A percentile compares a stretch with the other conserved stretches of the same genome.
These are phyloP conservation scores for Populus alba DNA, from an alignment of 345 rosid species.

Conservation along the genomic window DNA sequence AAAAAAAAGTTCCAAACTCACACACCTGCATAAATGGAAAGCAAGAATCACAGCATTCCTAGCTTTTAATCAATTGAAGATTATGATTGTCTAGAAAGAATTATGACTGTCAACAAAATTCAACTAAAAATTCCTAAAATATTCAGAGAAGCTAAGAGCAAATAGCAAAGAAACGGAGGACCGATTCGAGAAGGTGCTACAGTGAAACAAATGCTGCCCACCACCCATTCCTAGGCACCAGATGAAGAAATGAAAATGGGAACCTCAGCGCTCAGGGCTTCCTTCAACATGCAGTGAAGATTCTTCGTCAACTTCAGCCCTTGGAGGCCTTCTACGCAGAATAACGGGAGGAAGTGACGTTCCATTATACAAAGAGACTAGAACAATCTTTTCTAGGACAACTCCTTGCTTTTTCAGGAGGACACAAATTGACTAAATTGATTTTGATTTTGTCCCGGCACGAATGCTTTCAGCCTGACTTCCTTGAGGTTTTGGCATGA, in stretches of 20 bases:
- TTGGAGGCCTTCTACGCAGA: neutral
- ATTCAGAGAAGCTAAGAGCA: neutral
- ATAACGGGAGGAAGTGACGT: neutral
- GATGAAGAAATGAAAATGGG: neutral
- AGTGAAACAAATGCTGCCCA: neutral
- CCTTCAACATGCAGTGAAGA: neutral
- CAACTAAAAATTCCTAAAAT: neutral
- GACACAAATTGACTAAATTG: neutral
- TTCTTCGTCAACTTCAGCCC: neutral
- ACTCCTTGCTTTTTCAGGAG: constrained; percentile 7
- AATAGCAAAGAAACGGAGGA: neutral
- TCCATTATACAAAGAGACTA: neutral
- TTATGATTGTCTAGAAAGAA: neutral
- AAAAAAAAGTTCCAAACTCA: too few species aligned
- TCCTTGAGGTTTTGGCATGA: constrained; percentile 2
- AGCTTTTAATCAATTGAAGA: too few species aligned
- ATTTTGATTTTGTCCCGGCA: neutral
- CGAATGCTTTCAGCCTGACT: constrained; percentile 1
- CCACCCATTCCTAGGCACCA: neutral
- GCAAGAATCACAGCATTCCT: too few species aligned
- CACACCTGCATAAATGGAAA: too few species aligned
- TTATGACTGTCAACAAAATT: neutral
- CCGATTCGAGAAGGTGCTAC: neutral
- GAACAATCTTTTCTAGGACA: constrained; percentile 6
- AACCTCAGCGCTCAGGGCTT: neutral